Conservation (phyloP, 2,329 filamentous ascomycete species). For the Beauveria medogensis region DNA sequence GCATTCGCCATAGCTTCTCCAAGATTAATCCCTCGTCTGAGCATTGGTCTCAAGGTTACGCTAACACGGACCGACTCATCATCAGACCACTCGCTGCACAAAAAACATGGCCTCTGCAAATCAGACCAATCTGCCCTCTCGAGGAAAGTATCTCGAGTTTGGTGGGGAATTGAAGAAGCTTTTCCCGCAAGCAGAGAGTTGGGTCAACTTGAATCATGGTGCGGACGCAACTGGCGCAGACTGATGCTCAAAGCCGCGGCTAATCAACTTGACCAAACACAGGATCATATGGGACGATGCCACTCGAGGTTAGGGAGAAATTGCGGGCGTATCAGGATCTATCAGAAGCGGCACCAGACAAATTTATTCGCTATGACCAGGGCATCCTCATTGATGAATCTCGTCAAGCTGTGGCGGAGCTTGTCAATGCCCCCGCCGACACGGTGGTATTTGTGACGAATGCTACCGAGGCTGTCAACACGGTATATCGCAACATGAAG, state of each 20-base stretch:
- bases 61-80: neutral
- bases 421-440: conserved; percentile 58
- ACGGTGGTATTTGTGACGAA: conserved; percentile 74
- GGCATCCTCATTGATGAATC: conserved; percentile 54
- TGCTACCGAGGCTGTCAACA: conserved; percentile 71
- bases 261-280: neutral
- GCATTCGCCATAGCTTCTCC: neutral
- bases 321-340: conserved; percentile 58
- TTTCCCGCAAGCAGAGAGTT: conserved; percentile 1
- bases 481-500: conserved; percentile 64
- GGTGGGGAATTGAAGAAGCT: conserved; percentile 1
- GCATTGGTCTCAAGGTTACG: neutral
- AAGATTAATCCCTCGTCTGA: neutral
- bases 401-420: conserved; percentile 53
- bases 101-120: neutral
- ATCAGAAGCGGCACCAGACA: conserved; percentile 62
- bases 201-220: conserved; percentile 11
- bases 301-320: conserved; percentile 49
- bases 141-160: conserved; percentile 10
- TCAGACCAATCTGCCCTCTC: neutral
- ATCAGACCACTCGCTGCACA: neutral
- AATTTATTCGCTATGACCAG: conserved; percentile 65
- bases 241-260: neutral
- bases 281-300: conserved; percentile 77
- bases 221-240: neutral